Conservation (phyloP, 2,329 filamentous ascomycete species). For the Magnaporthiopsis incrustans region DNA sequence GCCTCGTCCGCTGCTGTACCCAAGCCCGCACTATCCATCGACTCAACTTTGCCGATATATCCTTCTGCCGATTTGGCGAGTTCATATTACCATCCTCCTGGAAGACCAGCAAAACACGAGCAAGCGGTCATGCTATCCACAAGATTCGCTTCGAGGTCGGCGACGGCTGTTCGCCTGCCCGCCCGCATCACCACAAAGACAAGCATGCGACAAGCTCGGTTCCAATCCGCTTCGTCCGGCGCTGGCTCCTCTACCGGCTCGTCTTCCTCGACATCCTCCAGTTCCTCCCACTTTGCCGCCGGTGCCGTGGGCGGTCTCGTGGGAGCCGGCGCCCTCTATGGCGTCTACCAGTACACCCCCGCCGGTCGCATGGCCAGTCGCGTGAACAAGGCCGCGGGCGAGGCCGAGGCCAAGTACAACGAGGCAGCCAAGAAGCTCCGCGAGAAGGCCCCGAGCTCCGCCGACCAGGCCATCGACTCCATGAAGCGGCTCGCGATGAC, state of each 20-base stretch:
- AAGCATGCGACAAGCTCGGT: neutral
- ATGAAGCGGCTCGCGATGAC: constrained; percentile 36
- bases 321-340: constrained; percentile 34
- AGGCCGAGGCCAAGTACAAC: constrained; percentile 50
- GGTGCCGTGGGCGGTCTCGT: constrained; percentile 36
- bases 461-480: constrained; percentile 56
- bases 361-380: constrained; percentile 31
- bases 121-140: neutral
- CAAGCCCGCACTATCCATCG: too few species aligned
- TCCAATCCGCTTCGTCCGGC: constrained; percentile 2
- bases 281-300: constrained; percentile 27
- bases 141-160: neutral
- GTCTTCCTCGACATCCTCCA: constrained; percentile 1
- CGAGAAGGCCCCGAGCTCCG: constrained; percentile 48
- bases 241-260: neutral
- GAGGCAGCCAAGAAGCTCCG: constrained; percentile 52
- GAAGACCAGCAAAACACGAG: neutral
- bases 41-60: neutral
- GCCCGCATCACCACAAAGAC: neutral
- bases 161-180: neutral
- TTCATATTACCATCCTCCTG: too few species aligned
- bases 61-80: neutral
- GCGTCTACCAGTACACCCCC: constrained; percentile 34
- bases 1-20: neutral
- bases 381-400: constrained; percentile 39